Percentiles rank a stretch among this genome's conserved stretches.
Evolutionary conservation across 2,329 filamentous ascomycete genomes (phyloP).

Genomic region (Cordyceps pruinosa): DNA sequence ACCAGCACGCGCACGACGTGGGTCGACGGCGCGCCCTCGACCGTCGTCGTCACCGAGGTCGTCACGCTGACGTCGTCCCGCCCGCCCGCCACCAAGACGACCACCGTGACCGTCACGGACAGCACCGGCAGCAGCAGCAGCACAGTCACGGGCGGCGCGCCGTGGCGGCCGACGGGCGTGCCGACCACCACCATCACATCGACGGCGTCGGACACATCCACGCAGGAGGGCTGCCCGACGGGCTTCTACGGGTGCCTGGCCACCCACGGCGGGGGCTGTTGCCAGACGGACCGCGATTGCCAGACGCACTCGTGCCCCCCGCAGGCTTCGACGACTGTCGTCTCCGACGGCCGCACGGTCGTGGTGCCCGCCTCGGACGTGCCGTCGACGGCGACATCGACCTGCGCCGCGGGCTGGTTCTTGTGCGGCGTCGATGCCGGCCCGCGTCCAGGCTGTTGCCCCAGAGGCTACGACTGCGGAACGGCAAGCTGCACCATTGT

Average conservation of each 20-base stretch:
- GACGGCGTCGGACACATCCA: constrained; percentile 27
- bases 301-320: constrained; percentile 71
- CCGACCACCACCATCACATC: constrained; percentile 15
- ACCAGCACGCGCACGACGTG: constrained; percentile 34
- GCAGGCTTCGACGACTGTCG: constrained; percentile 51
- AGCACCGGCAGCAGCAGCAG: no score
- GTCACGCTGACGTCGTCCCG: constrained; percentile 27
- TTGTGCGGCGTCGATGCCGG: constrained; percentile 52
- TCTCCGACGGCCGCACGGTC: constrained; percentile 63
- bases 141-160: constrained; percentile 35
- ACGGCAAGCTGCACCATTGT: constrained; percentile 60
- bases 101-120: background rate
- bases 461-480: constrained; percentile 67
- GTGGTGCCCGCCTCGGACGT: constrained; percentile 52
- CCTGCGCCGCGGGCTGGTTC: constrained; percentile 76
- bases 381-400: constrained; percentile 34
- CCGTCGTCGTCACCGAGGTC: constrained; percentile 34
- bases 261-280: constrained; percentile 76
- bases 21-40: constrained; percentile 30
- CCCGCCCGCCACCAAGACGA: constrained; percentile 23
- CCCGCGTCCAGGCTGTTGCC: constrained; percentile 77
- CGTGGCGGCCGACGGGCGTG: constrained; percentile 39
- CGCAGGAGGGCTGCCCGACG: constrained; percentile 59
- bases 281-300: constrained; percentile 80
- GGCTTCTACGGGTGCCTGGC: constrained; percentile 90